A percentile compares a stretch with the other conserved stretches of the same genome.
Conservation (phyloP, 1,284 basidiomycete genomes). For the Melampsora larici-populina region DNA sequence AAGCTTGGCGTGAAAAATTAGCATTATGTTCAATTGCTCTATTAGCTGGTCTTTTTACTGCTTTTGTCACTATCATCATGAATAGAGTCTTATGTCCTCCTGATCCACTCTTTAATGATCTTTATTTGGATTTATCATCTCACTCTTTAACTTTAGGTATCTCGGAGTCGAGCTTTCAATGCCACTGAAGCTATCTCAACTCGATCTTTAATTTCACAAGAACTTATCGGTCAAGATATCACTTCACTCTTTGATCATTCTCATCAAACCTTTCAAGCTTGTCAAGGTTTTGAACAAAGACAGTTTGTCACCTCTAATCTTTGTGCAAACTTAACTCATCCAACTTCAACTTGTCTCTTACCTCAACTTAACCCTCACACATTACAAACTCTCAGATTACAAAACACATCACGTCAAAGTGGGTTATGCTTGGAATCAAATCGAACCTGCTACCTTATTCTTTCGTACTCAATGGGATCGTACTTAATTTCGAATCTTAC, state of each 20-base stretch:
- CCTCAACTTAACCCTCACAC: conserved; percentile 46
- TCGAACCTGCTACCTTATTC: conserved; percentile 67
- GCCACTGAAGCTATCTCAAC: conserved; percentile 64
- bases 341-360: conserved; percentile 63
- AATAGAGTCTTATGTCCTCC: conserved; percentile 84
- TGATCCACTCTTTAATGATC: conserved; percentile 28
- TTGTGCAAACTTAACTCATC: conserved; percentile 59
- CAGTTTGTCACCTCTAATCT: conserved; percentile 70
- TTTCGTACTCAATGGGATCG: conserved; percentile 84
- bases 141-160: conserved; percentile 67
- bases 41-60: conserved; percentile 73
- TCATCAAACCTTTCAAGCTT: conserved; percentile 60
- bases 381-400: conserved; percentile 60
- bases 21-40: conserved; percentile 82
- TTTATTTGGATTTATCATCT: conserved; percentile 1
- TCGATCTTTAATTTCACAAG: conserved; percentile 61
- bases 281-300: conserved; percentile 61
- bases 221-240: conserved; percentile 76
- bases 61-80: conserved; percentile 90
- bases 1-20: conserved; percentile 98
- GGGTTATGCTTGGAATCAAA: conserved; percentile 85
- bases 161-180: conserved; percentile 73
- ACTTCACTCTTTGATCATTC: conserved; percentile 73
- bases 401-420: conserved; percentile 66
- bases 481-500: conserved; percentile 90